These are phyloP conservation scores for Thecaphora frezii DNA, from an alignment of 1,284 basidiomycete species.

Conservation along the genomic window DNA sequence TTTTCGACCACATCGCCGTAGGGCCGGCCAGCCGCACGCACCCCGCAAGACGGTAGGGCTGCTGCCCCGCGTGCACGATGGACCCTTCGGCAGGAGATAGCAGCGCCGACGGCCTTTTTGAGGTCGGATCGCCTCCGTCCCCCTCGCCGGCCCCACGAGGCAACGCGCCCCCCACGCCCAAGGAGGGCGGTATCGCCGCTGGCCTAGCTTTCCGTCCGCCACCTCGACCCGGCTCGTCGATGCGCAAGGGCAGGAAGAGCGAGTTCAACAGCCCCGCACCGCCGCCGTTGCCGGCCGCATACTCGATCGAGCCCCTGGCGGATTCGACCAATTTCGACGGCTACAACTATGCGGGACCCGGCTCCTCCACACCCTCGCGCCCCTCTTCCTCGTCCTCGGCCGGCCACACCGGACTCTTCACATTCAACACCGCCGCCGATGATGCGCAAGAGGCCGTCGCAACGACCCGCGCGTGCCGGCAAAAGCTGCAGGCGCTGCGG, in stretches of 20 bases:
- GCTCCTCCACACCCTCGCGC: slow-evolving; percentile 1
- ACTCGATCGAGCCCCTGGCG: slow-evolving; percentile 16
- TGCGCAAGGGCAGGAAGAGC: slow-evolving; percentile 38
- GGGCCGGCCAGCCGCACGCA: no score
- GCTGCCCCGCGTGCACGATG: no score
- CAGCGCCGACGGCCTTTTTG: slow-evolving; percentile 37
- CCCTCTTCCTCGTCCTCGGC: slow-evolving; percentile 3
- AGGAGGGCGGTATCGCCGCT: slow-evolving; percentile 22
- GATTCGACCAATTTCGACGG: slow-evolving; percentile 19
- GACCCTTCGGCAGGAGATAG: slow-evolving; percentile 23
- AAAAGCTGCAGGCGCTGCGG: slow-evolving; percentile 31
- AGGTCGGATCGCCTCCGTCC: slow-evolving; percentile 30
- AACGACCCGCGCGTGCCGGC: slow-evolving; percentile 21
- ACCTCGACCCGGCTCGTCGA: slow-evolving; percentile 35
- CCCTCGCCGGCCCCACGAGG: slow-evolving; percentile 28
- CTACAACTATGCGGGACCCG: no score
- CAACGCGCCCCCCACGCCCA: slow-evolving; percentile 26
- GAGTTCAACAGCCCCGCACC: slow-evolving; percentile 37
- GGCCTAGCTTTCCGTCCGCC: slow-evolving; percentile 35
- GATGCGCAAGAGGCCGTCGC: slow-evolving; percentile 13
- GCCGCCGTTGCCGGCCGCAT: slow-evolving; percentile 25
- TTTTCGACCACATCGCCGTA: no score
- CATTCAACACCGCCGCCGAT: background rate
- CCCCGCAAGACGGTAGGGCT: no score
- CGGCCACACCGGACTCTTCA: background rate